Conservation (phyloP, 306 rosid species). For the Inga oerstediana region DNA sequence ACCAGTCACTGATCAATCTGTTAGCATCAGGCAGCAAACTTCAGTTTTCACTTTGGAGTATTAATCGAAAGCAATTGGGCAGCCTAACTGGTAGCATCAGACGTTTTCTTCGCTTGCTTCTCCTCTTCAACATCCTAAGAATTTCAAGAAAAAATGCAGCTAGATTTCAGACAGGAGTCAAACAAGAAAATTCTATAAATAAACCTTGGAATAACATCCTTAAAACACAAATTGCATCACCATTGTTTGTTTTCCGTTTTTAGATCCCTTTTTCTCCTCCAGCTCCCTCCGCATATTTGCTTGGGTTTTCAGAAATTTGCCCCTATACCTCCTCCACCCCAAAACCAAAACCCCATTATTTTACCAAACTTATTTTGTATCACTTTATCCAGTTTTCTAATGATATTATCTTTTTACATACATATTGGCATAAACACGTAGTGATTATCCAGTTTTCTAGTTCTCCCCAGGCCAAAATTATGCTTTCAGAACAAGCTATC, state of each 20-base stretch:
- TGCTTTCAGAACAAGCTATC: not conserved
- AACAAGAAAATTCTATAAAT: not conserved
- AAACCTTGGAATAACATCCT: not conserved
- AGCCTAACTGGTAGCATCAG: slow-evolving; percentile 38
- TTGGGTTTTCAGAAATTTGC: not conserved
- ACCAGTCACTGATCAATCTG: not conserved
- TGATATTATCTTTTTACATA: not conserved
- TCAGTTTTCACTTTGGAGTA: not conserved
- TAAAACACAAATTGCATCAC: slow-evolving; percentile 2
- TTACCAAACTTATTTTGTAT: not conserved
- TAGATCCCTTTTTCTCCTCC: not conserved
- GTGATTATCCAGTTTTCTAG: slow-evolving; percentile 4
- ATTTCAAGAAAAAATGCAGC: slow-evolving; percentile 4
- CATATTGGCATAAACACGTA: slow-evolving; percentile 19
- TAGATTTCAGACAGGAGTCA: not conserved
- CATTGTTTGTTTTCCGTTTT: not conserved
- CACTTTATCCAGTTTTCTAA: slow-evolving; percentile 1
- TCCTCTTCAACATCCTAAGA: slow-evolving; percentile 94
- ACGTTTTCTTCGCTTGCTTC: slow-evolving; percentile 50
- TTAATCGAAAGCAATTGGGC: not conserved
- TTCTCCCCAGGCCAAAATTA: not conserved
- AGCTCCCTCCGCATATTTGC: not conserved
- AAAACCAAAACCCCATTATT: not conserved
- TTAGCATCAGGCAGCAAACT: slow-evolving; percentile 26
- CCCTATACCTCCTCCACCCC: not conserved